Conservation (phyloP, 306 rosid genomes). For the Malus domestica region DNA sequence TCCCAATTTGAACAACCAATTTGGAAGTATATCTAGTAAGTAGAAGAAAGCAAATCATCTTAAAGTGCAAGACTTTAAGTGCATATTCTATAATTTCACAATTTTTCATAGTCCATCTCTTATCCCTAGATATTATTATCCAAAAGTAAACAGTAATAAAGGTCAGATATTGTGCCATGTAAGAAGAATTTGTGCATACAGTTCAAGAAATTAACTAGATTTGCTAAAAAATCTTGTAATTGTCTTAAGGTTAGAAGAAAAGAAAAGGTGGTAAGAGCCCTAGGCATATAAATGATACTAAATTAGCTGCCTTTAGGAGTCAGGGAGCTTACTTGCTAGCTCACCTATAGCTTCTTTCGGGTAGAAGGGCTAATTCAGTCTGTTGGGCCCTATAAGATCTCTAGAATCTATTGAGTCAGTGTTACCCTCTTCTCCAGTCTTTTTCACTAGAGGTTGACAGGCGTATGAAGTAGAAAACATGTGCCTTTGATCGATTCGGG, state of each 20-base stretch:
- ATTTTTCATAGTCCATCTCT: not conserved
- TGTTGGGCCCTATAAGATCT: too few relatives aligned
- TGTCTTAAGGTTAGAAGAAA: not conserved
- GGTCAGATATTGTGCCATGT: not conserved
- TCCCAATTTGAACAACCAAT: not conserved
- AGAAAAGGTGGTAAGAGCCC: not conserved
- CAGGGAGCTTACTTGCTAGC: too few relatives aligned
- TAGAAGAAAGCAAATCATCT: not conserved
- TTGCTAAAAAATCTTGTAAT: not conserved
- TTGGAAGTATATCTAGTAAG: not conserved
- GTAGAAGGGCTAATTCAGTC: too few relatives aligned
- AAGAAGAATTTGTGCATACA: not conserved
- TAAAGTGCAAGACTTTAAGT: not conserved
- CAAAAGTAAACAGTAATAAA: not conserved
- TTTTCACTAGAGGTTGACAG: too few relatives aligned
- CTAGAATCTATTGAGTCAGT: too few relatives aligned
- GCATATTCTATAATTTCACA: not conserved
- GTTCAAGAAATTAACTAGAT: not conserved
- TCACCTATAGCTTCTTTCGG: too few relatives aligned
- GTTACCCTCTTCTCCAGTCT: too few relatives aligned
- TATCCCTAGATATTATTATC: not conserved
- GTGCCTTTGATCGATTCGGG: not conserved
- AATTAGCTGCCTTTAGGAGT: too few relatives aligned
- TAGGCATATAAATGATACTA: too few relatives aligned
- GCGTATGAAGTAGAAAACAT: too few relatives aligned